Conservation (phyloP, 2,329 filamentous ascomycete species). For the Mariannaea elegans region DNA sequence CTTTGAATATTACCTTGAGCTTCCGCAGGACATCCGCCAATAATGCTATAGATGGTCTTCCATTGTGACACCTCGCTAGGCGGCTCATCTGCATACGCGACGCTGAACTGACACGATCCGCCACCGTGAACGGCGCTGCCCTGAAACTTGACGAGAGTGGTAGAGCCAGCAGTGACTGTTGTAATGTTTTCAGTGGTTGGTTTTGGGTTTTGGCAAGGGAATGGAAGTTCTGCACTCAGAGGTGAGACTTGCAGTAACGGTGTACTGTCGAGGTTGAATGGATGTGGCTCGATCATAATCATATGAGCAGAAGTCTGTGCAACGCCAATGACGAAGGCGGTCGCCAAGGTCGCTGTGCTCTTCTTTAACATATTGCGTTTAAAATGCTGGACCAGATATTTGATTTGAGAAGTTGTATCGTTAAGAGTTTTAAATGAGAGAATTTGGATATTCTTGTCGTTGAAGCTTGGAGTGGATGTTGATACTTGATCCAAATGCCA, state of each 20-base stretch:
- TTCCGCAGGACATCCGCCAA: slow-evolving; percentile 38
- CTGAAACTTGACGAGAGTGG: slow-evolving; percentile 39
- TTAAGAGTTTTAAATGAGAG: no score
- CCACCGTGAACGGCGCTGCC: slow-evolving; percentile 41
- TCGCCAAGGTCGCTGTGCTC: neutral
- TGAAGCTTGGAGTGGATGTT: no score
- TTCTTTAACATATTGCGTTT: neutral
- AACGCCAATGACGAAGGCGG: slow-evolving; percentile 16
- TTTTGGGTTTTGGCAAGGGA: slow-evolving; percentile 36
- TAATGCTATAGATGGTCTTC: slow-evolving; percentile 38
- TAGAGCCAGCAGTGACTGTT: slow-evolving; percentile 32
- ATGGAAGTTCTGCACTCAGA: slow-evolving; percentile 29
- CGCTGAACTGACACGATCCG: slow-evolving; percentile 39
- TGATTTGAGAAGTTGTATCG: no score
- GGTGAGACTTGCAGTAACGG: slow-evolving; percentile 35
- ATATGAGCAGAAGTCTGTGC: slow-evolving; percentile 23
- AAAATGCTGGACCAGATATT: no score
- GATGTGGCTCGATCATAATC: slow-evolving; percentile 42
- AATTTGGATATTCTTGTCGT: no score
- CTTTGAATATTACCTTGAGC: slow-evolving; percentile 30
- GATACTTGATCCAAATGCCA: no score
- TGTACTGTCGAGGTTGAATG: slow-evolving; percentile 39
- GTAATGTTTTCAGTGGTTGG: slow-evolving; percentile 34
- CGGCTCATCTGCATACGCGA: slow-evolving; percentile 34
- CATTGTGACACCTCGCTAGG: slow-evolving; percentile 29